A percentile compares a stretch with the other conserved stretches of the same genome.
These are phyloP conservation scores for Albizia julibrissin DNA, from an alignment of 306 rosid species.

Conservation along the genomic window DNA sequence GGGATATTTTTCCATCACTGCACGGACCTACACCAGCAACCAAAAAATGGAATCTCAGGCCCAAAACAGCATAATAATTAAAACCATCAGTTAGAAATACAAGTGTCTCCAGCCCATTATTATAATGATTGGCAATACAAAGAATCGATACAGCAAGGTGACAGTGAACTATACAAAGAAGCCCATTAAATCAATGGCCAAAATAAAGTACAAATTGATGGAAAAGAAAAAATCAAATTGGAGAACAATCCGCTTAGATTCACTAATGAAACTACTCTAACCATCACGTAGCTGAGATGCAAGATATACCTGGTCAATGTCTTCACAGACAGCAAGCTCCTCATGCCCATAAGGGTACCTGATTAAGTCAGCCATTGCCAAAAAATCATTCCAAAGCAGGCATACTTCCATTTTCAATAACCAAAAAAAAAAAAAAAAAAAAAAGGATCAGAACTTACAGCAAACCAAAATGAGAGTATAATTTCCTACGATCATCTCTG, in stretches of 20 bases:
- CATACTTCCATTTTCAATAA: not conserved
- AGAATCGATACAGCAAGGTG: conserved; percentile 6
- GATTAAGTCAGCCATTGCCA: conserved; percentile 33
- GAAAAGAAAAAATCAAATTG: not conserved
- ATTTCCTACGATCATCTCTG: conserved; percentile 88
- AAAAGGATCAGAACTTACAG: conserved; percentile 58
- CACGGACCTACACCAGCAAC: conserved; percentile 68
- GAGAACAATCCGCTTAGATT: not conserved
- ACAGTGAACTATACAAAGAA: not conserved
- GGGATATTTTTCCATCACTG: conserved; percentile 90
- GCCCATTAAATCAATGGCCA: conserved; percentile 2
- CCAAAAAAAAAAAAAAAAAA: not conserved
- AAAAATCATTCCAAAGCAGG: conserved; percentile 30
- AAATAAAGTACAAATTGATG: conserved; percentile 13
- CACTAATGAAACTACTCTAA: conserved; percentile 17
- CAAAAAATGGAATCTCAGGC: conserved; percentile 26
- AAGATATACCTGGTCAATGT: conserved; percentile 87
- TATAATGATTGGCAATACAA: conserved; percentile 6
- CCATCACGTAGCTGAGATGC: conserved; percentile 16
- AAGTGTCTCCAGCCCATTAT: not conserved
- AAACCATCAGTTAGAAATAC: conserved; percentile 14
- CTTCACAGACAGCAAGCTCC: conserved; percentile 94
- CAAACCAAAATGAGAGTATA: conserved; percentile 92
- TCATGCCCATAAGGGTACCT: conserved; percentile 96
- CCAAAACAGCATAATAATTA: conserved; percentile 2